Evolutionary conservation across 1,284 basidiomycete genomes (phyloP).

Genomic region (Sphaerobolus stellatus): DNA sequence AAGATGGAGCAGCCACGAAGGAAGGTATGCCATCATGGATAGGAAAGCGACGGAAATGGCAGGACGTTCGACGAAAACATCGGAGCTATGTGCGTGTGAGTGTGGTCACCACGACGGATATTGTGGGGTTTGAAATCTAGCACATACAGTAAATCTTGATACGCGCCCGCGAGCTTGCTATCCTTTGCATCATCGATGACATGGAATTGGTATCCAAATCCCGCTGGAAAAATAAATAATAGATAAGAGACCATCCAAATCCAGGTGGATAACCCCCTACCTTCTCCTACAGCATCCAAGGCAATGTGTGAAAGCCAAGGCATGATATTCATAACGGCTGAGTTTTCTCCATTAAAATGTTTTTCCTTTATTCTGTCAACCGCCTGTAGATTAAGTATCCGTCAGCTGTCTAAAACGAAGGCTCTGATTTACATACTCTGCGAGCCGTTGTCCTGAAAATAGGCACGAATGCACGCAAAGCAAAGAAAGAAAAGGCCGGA

Average conservation of each 20-base stretch:
- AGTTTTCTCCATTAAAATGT: neutral
- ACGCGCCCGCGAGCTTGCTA: slow-evolving; percentile 20
- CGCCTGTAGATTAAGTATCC: slow-evolving; percentile 34
- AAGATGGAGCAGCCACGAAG: neutral
- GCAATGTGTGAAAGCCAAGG: neutral
- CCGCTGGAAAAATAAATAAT: slow-evolving; percentile 28
- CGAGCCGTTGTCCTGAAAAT: slow-evolving; percentile 34
- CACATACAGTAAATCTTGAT: slow-evolving; percentile 32
- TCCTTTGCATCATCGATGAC: slow-evolving; percentile 16
- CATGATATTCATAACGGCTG: neutral
- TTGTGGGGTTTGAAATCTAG: neutral
- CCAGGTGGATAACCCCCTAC: neutral
- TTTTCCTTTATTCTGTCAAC: slow-evolving; percentile 45
- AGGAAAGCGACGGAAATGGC: neutral
- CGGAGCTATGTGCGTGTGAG: neutral
- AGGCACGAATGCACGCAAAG: slow-evolving; percentile 29
- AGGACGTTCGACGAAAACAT: neutral
- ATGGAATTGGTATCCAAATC: slow-evolving; percentile 44
- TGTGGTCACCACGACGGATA: neutral
- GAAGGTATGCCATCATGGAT: neutral
- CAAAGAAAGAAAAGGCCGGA: neutral
- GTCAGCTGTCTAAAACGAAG: neutral
- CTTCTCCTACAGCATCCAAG: neutral
- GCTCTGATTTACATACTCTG: slow-evolving; percentile 27
- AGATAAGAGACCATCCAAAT: neutral